Conservation (phyloP, 1,139 yeast species). For the Pichia sp. region DNA sequence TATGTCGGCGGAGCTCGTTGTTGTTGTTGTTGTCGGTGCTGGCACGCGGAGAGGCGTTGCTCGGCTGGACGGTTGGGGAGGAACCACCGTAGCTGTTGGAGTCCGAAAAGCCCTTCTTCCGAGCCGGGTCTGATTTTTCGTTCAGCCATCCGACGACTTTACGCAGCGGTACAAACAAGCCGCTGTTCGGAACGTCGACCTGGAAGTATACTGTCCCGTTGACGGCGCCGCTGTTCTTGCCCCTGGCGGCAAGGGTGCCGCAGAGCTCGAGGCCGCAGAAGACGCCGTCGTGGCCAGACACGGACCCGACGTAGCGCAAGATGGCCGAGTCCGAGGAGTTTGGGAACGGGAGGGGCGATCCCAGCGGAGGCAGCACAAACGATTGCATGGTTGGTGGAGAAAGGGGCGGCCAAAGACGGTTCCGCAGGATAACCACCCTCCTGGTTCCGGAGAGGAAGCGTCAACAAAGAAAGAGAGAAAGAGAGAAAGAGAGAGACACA, state of each 20-base stretch:
- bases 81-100: background rate
- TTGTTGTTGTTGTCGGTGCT: background rate
- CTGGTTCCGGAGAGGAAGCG: no score
- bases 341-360: conserved; percentile 14
- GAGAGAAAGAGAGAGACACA: no score
- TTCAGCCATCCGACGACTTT: conserved; percentile 39
- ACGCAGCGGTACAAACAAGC: conserved; percentile 69
- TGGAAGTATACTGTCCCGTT: conserved; percentile 60
- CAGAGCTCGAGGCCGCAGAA: conserved; percentile 85
- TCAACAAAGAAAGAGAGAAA: no score
- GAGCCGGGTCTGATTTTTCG: no score
- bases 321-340: conserved; percentile 42
- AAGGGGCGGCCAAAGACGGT: no score
- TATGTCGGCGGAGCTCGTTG: conserved; percentile 13
- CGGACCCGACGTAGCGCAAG: conserved; percentile 68
- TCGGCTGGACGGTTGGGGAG: background rate
- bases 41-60: background rate
- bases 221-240: conserved; percentile 75
- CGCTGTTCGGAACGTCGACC: conserved; percentile 61
- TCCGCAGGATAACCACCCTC: no score
- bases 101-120: no score
- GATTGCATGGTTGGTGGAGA: background rate
- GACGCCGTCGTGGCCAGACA: conserved; percentile 69
- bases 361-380: conserved; percentile 15
- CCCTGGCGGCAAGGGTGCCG: conserved; percentile 60